Evolutionary conservation across 495 filamentous ascomycete species (phyloP).

Genomic region (Xanthoparmelia taractica): DNA sequence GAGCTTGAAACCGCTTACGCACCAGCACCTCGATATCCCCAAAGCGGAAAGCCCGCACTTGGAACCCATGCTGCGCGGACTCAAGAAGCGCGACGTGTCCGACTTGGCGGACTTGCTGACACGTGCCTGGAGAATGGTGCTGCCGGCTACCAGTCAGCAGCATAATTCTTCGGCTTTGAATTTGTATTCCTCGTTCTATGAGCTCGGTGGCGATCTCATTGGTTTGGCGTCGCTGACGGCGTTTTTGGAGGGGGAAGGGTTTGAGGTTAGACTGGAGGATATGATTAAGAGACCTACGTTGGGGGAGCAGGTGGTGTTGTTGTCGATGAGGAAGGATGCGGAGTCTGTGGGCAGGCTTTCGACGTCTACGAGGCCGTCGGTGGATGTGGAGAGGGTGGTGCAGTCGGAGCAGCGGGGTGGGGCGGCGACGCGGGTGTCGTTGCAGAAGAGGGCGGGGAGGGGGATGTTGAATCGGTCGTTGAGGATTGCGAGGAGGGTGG

Average conservation of each 20-base stretch:
- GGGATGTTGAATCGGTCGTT: background rate
- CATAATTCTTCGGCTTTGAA: constrained; percentile 27
- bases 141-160: constrained; percentile 28
- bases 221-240: constrained; percentile 43
- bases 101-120: constrained; percentile 42
- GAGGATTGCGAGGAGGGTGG: background rate
- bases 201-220: constrained; percentile 47
- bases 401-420: background rate
- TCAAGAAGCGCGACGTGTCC: constrained; percentile 42
- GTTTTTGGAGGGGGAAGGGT: constrained; percentile 44
- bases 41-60: constrained; percentile 27
- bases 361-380: background rate
- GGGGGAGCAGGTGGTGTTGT: constrained; percentile 42
- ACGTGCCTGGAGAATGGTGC: constrained; percentile 44
- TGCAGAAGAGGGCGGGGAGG: background rate
- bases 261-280: constrained; percentile 42
- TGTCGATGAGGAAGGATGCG: constrained; percentile 16
- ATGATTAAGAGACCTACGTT: constrained; percentile 44
- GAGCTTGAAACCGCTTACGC: constrained; percentile 26
- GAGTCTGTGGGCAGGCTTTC: too few relatives aligned
- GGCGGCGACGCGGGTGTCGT: background rate
- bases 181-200: constrained; percentile 45
- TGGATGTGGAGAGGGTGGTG: background rate
- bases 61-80: constrained; percentile 35
- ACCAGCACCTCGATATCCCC: constrained; percentile 32